Conservation (phyloP, 2,329 filamentous ascomycete genomes). For the Colletotrichum sp. region DNA sequence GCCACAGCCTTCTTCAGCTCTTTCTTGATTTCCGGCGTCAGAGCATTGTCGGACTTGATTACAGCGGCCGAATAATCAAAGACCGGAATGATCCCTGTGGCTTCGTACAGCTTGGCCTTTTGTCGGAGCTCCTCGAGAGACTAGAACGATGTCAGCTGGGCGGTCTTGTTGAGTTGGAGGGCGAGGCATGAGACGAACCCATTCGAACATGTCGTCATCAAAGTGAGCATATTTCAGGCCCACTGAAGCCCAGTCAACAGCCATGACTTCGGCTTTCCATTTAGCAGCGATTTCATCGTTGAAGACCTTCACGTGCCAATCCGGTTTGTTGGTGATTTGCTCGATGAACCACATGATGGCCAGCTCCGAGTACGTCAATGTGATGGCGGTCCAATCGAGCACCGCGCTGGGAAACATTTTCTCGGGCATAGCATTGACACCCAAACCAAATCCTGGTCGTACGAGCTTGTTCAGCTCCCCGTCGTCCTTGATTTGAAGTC, state of each 20-base stretch:
- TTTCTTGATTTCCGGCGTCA: constrained; percentile 29
- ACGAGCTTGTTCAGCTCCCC: background rate
- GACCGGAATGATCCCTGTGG: constrained; percentile 36
- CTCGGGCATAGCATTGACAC: background rate
- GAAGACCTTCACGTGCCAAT: constrained; percentile 30
- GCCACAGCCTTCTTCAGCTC: constrained; percentile 48
- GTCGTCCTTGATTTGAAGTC: background rate
- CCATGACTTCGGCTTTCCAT: constrained; percentile 25
- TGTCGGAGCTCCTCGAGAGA: constrained; percentile 35
- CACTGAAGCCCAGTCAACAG: constrained; percentile 30
- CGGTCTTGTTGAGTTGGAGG: background rate
- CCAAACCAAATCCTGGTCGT: constrained; percentile 1
- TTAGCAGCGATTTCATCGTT: constrained; percentile 27
- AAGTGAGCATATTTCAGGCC: constrained; percentile 29
- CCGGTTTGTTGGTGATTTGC: constrained; percentile 30
- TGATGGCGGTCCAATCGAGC: background rate
- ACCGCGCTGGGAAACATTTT: background rate
- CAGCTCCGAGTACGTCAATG: constrained; percentile 17
- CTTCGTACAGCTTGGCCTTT: constrained; percentile 37
- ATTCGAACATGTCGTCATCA: constrained; percentile 32
- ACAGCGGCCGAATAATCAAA: constrained; percentile 35
- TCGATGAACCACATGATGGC: constrained; percentile 32
- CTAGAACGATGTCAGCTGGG: constrained; percentile 22
- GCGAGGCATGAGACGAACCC: constrained; percentile 24
- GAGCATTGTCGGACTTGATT: constrained; percentile 38